These are phyloP conservation scores for Wickerhamomyces subpelliculosus DNA, from an alignment of 805 yeast species.

Conservation along the genomic window DNA sequence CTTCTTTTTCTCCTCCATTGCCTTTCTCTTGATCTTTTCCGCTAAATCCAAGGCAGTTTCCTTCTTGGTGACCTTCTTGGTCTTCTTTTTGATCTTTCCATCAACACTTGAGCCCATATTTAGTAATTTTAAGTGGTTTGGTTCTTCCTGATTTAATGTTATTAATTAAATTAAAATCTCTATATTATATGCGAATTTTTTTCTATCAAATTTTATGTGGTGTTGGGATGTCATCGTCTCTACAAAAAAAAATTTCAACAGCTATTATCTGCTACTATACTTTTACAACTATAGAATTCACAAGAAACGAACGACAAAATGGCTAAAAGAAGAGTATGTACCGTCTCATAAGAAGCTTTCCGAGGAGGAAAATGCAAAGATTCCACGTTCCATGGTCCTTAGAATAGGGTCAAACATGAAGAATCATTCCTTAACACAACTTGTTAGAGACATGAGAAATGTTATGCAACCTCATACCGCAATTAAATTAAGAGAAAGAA, in stretches of 20 bases:
- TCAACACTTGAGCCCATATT: not conserved
- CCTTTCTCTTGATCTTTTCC: conserved; percentile 43
- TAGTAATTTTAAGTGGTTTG: too few species aligned
- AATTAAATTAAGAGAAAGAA: conserved; percentile 76
- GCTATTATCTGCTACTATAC: conserved; percentile 1
- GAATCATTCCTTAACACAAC: conserved; percentile 75
- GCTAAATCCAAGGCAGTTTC: conserved; percentile 43
- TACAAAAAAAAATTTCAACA: conserved; percentile 5
- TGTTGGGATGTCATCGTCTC: conserved; percentile 23
- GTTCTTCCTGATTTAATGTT: too few species aligned
- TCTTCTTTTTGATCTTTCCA: conserved; percentile 14
- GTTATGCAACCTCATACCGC: conserved; percentile 98
- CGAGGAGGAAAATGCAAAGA: conserved; percentile 61
- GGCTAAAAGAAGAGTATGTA: conserved; percentile 49
- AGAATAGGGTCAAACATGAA: conserved; percentile 72
- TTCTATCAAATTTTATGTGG: conserved; percentile 3
- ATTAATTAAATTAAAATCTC: not conserved
- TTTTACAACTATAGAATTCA: not conserved
- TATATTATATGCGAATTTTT: conserved; percentile 1
- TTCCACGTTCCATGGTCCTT: conserved; percentile 93
- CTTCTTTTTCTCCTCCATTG: conserved; percentile 20
- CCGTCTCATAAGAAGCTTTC: conserved; percentile 64
- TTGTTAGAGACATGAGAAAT: conserved; percentile 80
- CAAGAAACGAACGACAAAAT: conserved; percentile 19
- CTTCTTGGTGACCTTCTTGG: conserved; percentile 21